Base-by-base conservation (phyloP, 495 filamentous ascomycete species). In the Trichocladium uniseriatum region DNA sequence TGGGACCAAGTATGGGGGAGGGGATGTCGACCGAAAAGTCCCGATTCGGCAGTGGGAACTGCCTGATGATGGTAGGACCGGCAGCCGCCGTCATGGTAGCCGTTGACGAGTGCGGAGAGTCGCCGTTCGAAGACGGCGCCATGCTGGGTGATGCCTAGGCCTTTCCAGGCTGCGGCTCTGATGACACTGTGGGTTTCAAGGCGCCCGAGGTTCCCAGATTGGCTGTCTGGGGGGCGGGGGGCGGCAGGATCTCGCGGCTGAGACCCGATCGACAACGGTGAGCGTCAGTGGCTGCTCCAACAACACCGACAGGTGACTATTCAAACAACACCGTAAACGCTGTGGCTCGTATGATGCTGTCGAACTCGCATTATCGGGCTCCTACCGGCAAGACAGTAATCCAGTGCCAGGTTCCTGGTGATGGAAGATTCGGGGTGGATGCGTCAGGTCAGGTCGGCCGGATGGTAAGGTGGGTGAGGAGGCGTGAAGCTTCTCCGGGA, bases 71-170 rank as follows among this genome's bases (percentile, higher is more conserved):
- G 50, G 54, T 66, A 38, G 57, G 45, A 37, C 58, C 60, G 20
- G 62, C 56, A 43, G 63, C 59, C 32, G 50, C 36, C 24, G 63
- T 60, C 61, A 64, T 64, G 39, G 56, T 62, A 38, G 69, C 70
- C 45, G 59, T 55, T 8, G 58, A 66, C 46, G 72, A 74, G 31
- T 62, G 66, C 48, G 72, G 72, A 34, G 72, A 75, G 60, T 74
- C 72, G 58, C 69, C 69, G 57, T 68, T 74, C 47, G 72, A 75
- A 38, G 70, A 74, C 52, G 72, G 71, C 57, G 70, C 62, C 70
- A 75, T 73, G 60, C 60, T 62, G 52, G 13, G n/a, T 8, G 44
- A 7, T 9, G n/a, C 21, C 11, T 9, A 14, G 35, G 34, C 7
- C 16, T 40, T 32, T 3, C 7, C 32, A 5, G 22, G 27, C 3